Base-by-base conservation (phyloP, 108 stramenopile species). In the Nitzschia sp. region DNA sequence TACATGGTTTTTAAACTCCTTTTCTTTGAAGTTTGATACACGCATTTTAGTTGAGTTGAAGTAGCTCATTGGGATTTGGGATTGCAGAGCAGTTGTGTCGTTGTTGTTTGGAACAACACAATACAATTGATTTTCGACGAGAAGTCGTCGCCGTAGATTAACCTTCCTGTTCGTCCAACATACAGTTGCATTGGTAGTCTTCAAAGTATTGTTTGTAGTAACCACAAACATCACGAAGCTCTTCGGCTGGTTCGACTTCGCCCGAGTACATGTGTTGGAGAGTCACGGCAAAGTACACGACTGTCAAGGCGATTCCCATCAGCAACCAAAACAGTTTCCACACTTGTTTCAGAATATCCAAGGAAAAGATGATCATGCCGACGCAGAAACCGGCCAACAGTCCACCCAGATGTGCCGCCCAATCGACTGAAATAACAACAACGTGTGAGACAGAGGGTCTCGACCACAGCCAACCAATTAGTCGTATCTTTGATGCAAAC, bases 401-500 rank as follows among this genome's bases (percentile, higher is more conserved):
- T 17, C 92, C 89, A 22, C 89, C 92, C 31, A 93, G 53, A 65
- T 93, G 92, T 1, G 87, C 92, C 3, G 89, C 81, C 92, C 92
- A 93, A 64, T 93, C 92, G 15, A 90, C 86, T 79, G 62, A n/a
- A n/a, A n/a, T n/a, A n/a, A n/a, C n/a, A n/a, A n/a, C n/a, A n/a
- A n/a, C n/a, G n/a, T n/a, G n/a, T n/a, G n/a, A n/a, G n/a, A n/a
- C 56, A 0, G 61, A 76, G 27, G 72, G 66, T 31, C 63, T 77
- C 56, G 70, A 58, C 9, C 31, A 41, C 38, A 50, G 48, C 48
- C 48, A 50, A 50, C 21, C 5, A 8, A 25, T 25, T 17, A 8
- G 23, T 28, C 8, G 30, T 15, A 25, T n/a, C 6, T 53, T 6
- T 53, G 6, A 25, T 5, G 52, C 6, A 25, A 53, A 41, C 38